These are phyloP conservation scores for Hyphopichia pseudoburtonii DNA, from an alignment of 1,139 yeast genomes.

Conservation along the genomic window DNA sequence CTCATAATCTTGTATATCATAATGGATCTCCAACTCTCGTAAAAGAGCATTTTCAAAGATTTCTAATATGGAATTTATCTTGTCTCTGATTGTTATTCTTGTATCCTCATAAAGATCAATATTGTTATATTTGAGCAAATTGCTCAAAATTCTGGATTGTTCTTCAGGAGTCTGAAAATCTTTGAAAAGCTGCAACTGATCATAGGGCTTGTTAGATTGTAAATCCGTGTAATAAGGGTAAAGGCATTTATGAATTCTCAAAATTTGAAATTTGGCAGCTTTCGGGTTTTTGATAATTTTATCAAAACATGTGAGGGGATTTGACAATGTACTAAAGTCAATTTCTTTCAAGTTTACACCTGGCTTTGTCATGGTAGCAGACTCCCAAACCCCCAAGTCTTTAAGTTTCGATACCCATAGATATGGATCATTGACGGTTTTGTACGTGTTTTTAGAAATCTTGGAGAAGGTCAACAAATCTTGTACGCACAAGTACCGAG, in stretches of 20 bases:
- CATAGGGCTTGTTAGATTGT: constrained; percentile 44
- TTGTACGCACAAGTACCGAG: constrained; percentile 35
- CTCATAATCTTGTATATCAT: constrained; percentile 50
- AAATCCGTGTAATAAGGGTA: constrained; percentile 49
- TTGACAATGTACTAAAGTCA: constrained; percentile 5
- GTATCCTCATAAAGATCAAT: constrained; percentile 38
- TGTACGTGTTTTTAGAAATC: constrained; percentile 39
- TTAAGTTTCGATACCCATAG: constrained; percentile 56
- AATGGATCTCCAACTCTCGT: constrained; percentile 65
- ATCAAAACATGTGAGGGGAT: constrained; percentile 43
- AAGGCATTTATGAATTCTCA: constrained; percentile 41
- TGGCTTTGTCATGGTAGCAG: constrained; percentile 12
- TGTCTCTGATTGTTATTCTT: constrained; percentile 38
- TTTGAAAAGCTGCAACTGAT: constrained; percentile 48
- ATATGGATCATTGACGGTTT: constrained; percentile 35
- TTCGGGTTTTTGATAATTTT: constrained; percentile 36
- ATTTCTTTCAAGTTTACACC: background rate
- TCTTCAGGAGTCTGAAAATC: constrained; percentile 48
- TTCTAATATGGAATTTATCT: constrained; percentile 60
- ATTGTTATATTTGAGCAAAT: constrained; percentile 38
- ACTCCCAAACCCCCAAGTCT: constrained; percentile 50
- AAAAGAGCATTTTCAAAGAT: constrained; percentile 73
- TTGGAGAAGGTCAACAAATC: constrained; percentile 37
- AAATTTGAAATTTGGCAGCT: constrained; percentile 44
- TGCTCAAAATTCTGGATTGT: constrained; percentile 45